Evolutionary conservation across 495 filamentous ascomycete genomes (phyloP).

Genomic region (Xeromyces bisporus): DNA sequence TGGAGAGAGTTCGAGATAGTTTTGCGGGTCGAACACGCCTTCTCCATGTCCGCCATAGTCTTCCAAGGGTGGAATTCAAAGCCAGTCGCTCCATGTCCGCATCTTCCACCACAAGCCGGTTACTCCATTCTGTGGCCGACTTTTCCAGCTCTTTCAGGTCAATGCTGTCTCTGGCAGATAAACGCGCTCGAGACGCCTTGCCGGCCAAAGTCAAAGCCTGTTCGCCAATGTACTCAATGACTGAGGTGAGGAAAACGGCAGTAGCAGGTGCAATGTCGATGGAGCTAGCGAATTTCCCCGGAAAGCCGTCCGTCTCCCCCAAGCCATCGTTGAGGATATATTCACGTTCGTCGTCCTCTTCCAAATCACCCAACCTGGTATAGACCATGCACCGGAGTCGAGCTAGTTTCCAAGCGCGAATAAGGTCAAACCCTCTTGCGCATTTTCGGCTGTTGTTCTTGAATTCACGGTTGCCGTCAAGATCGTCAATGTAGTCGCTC

Average conservation of each 20-base stretch:
- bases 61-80: constrained; percentile 67
- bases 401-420: constrained; percentile 79
- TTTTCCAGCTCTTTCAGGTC: constrained; percentile 8
- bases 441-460: constrained; percentile 35
- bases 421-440: constrained; percentile 58
- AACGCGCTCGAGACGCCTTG: constrained; percentile 65
- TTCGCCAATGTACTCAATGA: constrained; percentile 88
- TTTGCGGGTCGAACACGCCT: constrained; percentile 44
- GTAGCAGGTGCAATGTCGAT: constrained; percentile 72
- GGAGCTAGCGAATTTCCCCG: constrained; percentile 38
- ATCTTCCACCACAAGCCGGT: constrained; percentile 66
- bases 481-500: constrained; percentile 49
- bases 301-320: constrained; percentile 28
- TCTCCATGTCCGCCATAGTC: constrained; percentile 91
- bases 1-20: constrained; percentile 21
- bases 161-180: constrained; percentile 23
- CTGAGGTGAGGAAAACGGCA: constrained; percentile 87
- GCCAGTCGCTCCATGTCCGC: constrained; percentile 86
- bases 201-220: constrained; percentile 76
- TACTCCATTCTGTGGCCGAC: constrained; percentile 11
- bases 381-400: constrained; percentile 95
- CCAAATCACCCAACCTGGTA: constrained; percentile 87
- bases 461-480: constrained; percentile 47
- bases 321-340: constrained; percentile 58
- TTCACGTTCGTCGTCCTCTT: constrained; percentile 90